phyloP scores from a whole-genome alignment of 257 asterid genomes.

The Galeopsis tetrahit region DNA sequence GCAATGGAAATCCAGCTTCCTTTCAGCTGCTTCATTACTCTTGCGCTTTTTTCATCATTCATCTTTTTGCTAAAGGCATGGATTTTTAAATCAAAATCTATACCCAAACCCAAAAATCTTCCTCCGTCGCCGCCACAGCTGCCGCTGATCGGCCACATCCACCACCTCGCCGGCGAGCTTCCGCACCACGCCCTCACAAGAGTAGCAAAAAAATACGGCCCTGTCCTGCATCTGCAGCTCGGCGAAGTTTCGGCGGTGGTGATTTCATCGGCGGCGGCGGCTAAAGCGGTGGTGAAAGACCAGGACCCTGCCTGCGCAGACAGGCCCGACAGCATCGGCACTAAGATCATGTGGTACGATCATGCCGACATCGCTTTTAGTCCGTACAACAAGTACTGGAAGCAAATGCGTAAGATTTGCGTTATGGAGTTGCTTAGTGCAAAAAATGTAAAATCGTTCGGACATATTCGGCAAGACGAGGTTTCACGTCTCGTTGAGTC shows the following conservation, averaged over 20 bases:
- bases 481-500: constrained; percentile 20
- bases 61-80: constrained; percentile 26
- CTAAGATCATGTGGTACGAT: constrained; percentile 35
- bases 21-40: constrained; percentile 22
- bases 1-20: constrained; percentile 29
- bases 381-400: constrained; percentile 51
- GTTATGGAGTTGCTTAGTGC: constrained; percentile 40
- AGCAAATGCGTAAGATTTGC: constrained; percentile 50
- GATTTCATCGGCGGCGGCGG: constrained; percentile 40
- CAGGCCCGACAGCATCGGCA: constrained; percentile 35
- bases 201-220: constrained; percentile 41
- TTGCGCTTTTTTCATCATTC: constrained; percentile 26
- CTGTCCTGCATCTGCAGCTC: constrained; percentile 44
- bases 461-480: constrained; percentile 31
- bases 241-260: constrained; percentile 42
- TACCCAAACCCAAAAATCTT: background rate
- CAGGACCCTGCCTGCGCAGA: constrained; percentile 48
- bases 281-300: constrained; percentile 31
- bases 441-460: constrained; percentile 38
- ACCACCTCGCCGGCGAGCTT: constrained; percentile 39
- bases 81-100: background rate
- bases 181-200: constrained; percentile 32
- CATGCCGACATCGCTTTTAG: constrained; percentile 34
- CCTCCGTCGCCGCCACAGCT: constrained; percentile 43
- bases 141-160: constrained; percentile 46